Percentiles rank a stretch among this genome's conserved stretches.
Conservation (phyloP, 805 yeast species). For the Clavispora vitiphila region DNA sequence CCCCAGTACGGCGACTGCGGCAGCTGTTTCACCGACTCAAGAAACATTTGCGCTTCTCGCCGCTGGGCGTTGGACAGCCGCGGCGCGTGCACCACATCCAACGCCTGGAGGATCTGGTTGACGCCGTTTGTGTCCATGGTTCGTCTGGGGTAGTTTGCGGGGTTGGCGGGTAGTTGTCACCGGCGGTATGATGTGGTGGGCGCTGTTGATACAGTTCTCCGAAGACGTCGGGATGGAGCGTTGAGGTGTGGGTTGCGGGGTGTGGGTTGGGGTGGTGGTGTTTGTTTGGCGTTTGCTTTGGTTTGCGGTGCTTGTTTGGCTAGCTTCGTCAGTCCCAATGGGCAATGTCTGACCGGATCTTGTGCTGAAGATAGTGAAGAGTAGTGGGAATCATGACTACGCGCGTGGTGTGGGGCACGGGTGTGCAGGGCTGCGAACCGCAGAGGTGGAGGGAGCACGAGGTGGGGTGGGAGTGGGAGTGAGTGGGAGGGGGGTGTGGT, state of each 20-base stretch:
- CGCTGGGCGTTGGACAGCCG: slow-evolving; percentile 54
- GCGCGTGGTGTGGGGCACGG: slow-evolving; percentile 1
- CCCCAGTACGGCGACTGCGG: slow-evolving; percentile 93
- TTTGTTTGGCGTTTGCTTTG: too few relatives aligned
- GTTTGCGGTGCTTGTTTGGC: too few relatives aligned
- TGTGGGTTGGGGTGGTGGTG: neutral
- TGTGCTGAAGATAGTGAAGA: neutral
- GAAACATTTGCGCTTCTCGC: slow-evolving; percentile 52
- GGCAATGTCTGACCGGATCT: neutral
- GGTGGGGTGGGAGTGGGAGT: too few relatives aligned
- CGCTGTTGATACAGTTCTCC: too few relatives aligned
- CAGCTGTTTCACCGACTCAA: slow-evolving; percentile 70
- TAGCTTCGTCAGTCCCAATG: too few relatives aligned
- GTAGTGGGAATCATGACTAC: neutral
- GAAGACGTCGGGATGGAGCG: too few relatives aligned
- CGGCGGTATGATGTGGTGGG: too few relatives aligned
- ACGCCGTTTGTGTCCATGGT: slow-evolving; percentile 67
- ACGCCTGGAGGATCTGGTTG: slow-evolving; percentile 69
- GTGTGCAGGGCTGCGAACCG: slow-evolving; percentile 1
- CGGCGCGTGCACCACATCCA: slow-evolving; percentile 68
- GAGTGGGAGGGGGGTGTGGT: too few relatives aligned
- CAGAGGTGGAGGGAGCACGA: too few relatives aligned
- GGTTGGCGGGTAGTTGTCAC: too few relatives aligned
- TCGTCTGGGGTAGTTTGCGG: too few relatives aligned
- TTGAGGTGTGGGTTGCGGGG: neutral